Percentiles rank a stretch among this genome's conserved stretches.
Evolutionary conservation across 2,329 filamentous ascomycete genomes (phyloP).

Genomic region (Botrytis paeoniae): DNA sequence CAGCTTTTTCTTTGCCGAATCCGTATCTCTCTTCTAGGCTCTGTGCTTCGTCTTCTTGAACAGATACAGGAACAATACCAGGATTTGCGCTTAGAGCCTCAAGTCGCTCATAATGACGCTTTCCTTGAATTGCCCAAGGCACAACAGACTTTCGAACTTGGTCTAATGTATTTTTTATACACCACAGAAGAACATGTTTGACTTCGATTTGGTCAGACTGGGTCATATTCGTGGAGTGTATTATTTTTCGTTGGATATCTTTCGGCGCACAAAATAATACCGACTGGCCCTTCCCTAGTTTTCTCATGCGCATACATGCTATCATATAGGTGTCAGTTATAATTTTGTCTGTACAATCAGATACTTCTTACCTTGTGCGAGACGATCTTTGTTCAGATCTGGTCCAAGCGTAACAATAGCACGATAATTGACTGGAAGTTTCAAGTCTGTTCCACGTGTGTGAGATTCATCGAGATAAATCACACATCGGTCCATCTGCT

Average conservation of each 20-base stretch:
- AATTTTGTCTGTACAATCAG: neutral
- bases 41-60: conserved; percentile 56
- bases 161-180: conserved; percentile 54
- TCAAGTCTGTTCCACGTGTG: conserved; percentile 67
- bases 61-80: neutral
- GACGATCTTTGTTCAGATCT: conserved; percentile 60
- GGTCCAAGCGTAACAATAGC: conserved; percentile 68
- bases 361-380: conserved; percentile 20
- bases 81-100: neutral
- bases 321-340: conserved; percentile 19
- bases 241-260: conserved; percentile 58
- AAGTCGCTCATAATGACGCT: conserved; percentile 44
- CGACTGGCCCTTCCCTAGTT: conserved; percentile 64
- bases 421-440: conserved; percentile 54
- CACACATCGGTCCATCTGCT: conserved; percentile 56
- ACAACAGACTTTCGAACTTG: conserved; percentile 50
- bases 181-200: conserved; percentile 57
- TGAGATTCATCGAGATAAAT: conserved; percentile 70
- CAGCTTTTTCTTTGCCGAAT: neutral
- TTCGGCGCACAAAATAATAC: conserved; percentile 57
- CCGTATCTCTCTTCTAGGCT: conserved; percentile 52
- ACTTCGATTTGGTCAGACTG: conserved; percentile 42
- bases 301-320: conserved; percentile 71
- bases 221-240: conserved; percentile 26
- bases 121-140: conserved; percentile 60